Conservation (phyloP, 805 yeast species). For the Kazachstania taianensis region DNA sequence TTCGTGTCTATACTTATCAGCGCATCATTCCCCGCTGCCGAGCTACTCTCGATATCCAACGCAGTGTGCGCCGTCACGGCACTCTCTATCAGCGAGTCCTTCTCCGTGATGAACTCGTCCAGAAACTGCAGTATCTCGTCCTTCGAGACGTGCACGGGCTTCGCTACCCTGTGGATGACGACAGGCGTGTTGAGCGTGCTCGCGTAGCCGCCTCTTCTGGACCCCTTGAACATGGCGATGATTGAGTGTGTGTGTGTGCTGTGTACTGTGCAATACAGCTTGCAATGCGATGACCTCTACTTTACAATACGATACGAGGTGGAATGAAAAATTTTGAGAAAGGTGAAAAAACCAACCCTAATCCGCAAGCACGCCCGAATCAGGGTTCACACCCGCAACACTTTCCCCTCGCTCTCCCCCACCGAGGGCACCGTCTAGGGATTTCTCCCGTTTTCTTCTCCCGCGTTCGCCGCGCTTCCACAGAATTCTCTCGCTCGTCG, state of each 20-base stretch:
- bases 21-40: conserved; percentile 5
- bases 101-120: conserved; percentile 20
- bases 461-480: no score
- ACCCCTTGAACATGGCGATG: conserved; percentile 17
- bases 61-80: not conserved
- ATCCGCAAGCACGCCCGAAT: no score
- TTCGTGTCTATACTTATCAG: conserved; percentile 20
- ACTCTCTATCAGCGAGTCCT: conserved; percentile 14
- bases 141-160: conserved; percentile 18
- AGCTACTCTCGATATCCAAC: not conserved
- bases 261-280: not conserved
- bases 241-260: not conserved
- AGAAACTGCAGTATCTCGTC: conserved; percentile 22
- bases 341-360: no score
- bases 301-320: no score
- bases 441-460: not conserved
- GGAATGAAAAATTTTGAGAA: no score
- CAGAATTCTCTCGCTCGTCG: no score
- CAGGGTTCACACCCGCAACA: no score
- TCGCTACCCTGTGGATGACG: conserved; percentile 17
- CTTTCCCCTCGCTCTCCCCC: not conserved
- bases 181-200: conserved; percentile 24
- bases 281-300: no score
- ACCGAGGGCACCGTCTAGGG: not conserved
- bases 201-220: conserved; percentile 14